Base-by-base conservation (phyloP, 306 rosid species). In the Cercis canadensis region DNA sequence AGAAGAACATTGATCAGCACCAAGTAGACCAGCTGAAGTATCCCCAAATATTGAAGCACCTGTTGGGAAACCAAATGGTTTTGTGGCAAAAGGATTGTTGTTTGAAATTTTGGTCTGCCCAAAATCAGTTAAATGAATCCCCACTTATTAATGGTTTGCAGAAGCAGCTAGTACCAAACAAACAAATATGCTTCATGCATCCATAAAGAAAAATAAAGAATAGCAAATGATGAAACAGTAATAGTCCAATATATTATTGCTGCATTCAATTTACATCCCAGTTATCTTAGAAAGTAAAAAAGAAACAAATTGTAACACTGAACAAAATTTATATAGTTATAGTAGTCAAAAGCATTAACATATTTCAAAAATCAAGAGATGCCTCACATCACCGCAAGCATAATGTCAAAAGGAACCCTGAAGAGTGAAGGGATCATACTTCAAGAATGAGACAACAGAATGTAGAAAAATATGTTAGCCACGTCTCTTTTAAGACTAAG, bases 11-110 rank as follows among this genome's bases (percentile, higher is more conserved):
- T 83, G 99, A 58, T 92, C 5, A 21, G 88, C 78, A n/a, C 99
- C 93, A 86, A 91, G 87, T 11, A 89, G 97, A 44, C 97, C 96
- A 24, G 99, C 87, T 37, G 97, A 86, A 67, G 96, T 89, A 68
- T 97, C 96, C 29, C 96, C 97, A 59, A 91, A 95, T 15, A 92
- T 49, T 41, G 92, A 78, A 65, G 78, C 66, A 58, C 96, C 90
- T 2, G 89, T 58, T 67, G 86, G 92, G 87, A 74, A 53, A 52
- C 96, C 95, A 80, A 86, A 95, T 8, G 99, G 92, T 60, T 84
- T 89, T 12, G 97, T 84, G 21, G 92, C 90, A 85, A 91, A 91
- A 36, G 96, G 96, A 76, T 87, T 87, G 80, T 44, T 85, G 69
- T 17, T 85, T 34, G 94, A 73, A 75, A 67, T 80, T 77, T 70